phyloP scores from a whole-genome alignment of 2,329 filamentous ascomycete genomes.

The Pyricularia sp. region DNA sequence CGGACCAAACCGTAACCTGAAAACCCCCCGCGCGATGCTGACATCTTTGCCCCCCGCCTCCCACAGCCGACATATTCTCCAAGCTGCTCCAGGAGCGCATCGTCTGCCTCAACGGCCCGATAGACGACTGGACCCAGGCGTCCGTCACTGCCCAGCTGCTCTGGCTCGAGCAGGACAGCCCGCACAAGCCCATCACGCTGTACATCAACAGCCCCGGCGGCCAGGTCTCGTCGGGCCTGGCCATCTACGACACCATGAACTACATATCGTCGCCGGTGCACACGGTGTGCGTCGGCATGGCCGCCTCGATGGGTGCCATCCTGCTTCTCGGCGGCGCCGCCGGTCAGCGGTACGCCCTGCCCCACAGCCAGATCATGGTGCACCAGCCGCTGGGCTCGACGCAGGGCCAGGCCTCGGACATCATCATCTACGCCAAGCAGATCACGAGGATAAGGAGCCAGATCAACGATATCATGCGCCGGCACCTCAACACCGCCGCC shows the following conservation, averaged over 20 bases:
- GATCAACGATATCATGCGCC: slow-evolving; percentile 82
- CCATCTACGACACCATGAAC: slow-evolving; percentile 98
- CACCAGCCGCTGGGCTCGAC: slow-evolving; percentile 83
- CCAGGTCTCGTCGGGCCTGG: slow-evolving; percentile 75
- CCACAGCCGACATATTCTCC: slow-evolving; percentile 70
- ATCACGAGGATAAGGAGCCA: slow-evolving; percentile 79
- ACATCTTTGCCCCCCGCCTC: neutral
- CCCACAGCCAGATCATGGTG: slow-evolving; percentile 94
- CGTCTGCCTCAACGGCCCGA: slow-evolving; percentile 82
- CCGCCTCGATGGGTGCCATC: slow-evolving; percentile 89
- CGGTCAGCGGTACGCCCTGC: slow-evolving; percentile 79
- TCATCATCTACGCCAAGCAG: slow-evolving; percentile 94
- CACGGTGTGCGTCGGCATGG: slow-evolving; percentile 90
- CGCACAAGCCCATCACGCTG: slow-evolving; percentile 88
- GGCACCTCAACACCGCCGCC: slow-evolving; percentile 71
- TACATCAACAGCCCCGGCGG: slow-evolving; percentile 98
- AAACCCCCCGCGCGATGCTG: neutral
- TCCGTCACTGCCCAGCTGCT: slow-evolving; percentile 91
- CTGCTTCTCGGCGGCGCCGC: slow-evolving; percentile 78
- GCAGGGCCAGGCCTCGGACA: slow-evolving; percentile 62
- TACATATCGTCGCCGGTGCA: slow-evolving; percentile 91
- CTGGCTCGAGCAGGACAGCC: slow-evolving; percentile 95
- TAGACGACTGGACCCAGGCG: slow-evolving; percentile 86
- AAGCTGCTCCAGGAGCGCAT: slow-evolving; percentile 85
- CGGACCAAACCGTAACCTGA: neutral